Evolutionary conservation across 2,329 filamentous ascomycete genomes (phyloP).

Genomic region (Stagonosporopsis tanaceti): DNA sequence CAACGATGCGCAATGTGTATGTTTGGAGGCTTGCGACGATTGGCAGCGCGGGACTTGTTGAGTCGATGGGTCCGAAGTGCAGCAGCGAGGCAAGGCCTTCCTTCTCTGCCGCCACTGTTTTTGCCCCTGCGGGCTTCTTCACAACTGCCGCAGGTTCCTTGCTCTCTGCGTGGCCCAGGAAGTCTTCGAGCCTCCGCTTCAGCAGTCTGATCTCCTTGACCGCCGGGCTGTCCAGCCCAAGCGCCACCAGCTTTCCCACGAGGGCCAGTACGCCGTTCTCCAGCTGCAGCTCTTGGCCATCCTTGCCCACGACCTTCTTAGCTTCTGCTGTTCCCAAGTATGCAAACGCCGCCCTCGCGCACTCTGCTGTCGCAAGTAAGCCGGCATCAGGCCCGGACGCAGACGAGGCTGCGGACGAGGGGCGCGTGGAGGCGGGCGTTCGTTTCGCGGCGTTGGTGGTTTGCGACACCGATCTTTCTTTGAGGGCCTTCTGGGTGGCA

Average conservation of each 20-base stretch:
- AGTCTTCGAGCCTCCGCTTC: conserved; percentile 67
- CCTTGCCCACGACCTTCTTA: conserved; percentile 58
- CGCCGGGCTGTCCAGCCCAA: conserved; percentile 73
- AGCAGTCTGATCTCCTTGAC: conserved; percentile 72
- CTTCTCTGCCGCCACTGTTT: conserved; percentile 40
- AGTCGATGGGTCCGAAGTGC: conserved; percentile 61
- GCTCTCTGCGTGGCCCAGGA: conserved; percentile 25
- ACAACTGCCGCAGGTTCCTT: conserved; percentile 3
- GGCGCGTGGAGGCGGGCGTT: conserved; percentile 41
- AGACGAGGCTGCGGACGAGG: conserved; percentile 47
- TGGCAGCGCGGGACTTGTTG: conserved; percentile 51
- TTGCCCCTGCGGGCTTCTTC: conserved; percentile 40
- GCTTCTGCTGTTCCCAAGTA: conserved; percentile 67
- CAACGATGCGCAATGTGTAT: conserved; percentile 70
- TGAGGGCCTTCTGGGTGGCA: conserved; percentile 67
- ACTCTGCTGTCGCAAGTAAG: conserved; percentile 69
- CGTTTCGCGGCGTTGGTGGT: conserved; percentile 62
- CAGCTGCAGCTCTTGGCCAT: conserved; percentile 70
- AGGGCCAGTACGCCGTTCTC: conserved; percentile 78
- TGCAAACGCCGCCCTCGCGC: conserved; percentile 71
- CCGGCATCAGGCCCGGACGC: conserved; percentile 42
- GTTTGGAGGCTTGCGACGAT: conserved; percentile 71
- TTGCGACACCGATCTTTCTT: conserved; percentile 68
- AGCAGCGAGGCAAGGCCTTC: conserved; percentile 67
- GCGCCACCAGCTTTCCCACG: conserved; percentile 68